phyloP scores from a whole-genome alignment of 169 alveolate species.

The Cryptosporidium felis region DNA sequence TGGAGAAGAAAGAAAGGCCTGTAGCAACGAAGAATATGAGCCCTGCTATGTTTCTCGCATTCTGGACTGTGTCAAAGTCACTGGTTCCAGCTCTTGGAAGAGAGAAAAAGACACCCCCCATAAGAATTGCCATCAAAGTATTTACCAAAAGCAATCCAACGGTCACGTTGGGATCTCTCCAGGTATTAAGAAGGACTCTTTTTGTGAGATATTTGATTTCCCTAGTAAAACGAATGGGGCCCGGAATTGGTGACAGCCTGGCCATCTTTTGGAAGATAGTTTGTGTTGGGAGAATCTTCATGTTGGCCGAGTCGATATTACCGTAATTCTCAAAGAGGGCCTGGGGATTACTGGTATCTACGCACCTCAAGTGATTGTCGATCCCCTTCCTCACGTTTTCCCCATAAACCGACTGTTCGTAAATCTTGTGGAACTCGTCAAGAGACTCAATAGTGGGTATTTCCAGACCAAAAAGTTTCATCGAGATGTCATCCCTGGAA shows the following conservation, averaged over 20 bases:
- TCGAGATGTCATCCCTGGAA: constrained; percentile 45
- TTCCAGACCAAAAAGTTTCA: constrained; percentile 38
- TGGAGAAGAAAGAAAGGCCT: constrained; percentile 28
- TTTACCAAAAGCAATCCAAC: constrained; percentile 27
- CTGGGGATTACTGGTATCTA: constrained; percentile 50
- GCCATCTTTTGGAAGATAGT: constrained; percentile 32
- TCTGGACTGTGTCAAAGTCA: constrained; percentile 24
- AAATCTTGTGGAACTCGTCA: constrained; percentile 33
- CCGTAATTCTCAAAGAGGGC: constrained; percentile 53
- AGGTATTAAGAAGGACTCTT: constrained; percentile 19
- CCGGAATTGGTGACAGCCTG: constrained; percentile 69
- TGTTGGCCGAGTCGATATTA: constrained; percentile 51
- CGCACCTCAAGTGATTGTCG: constrained; percentile 44
- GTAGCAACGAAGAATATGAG: constrained; percentile 44
- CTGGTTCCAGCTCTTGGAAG: constrained; percentile 37
- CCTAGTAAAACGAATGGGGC: constrained; percentile 43
- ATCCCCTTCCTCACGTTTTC: constrained; percentile 44
- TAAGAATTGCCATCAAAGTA: constrained; percentile 20
- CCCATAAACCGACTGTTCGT: constrained; percentile 64
- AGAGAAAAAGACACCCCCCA: constrained; percentile 53
- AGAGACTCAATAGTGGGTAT: constrained; percentile 38
- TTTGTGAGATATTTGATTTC: constrained; percentile 40
- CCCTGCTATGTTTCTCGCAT: constrained; percentile 49
- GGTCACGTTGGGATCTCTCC: constrained; percentile 58
- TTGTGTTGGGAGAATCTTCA: constrained; percentile 43